Evolutionary conservation across 208 protist genomes (phyloP), one percentile per base, ranked within the genome.

Genomic region (Herpetomonas samuelpessoai): DNA sequence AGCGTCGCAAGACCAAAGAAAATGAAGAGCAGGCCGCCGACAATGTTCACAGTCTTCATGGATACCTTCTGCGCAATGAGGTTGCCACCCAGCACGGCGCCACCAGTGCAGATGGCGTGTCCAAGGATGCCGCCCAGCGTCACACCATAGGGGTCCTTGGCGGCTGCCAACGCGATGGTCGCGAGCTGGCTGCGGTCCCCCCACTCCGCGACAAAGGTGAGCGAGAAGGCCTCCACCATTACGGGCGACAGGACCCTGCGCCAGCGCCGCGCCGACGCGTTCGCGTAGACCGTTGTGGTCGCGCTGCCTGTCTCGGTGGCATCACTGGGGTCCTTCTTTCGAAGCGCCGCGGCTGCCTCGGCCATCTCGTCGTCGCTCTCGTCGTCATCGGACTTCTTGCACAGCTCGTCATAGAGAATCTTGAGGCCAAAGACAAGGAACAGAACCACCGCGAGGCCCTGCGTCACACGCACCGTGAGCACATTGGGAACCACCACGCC

Each of bases 171-270:
- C 9, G 92, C 88, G 54, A 98, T 97, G 24, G 97, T 98, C 3
- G 97, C 89, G 29, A 98, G 88, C 79, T 98, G 97, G 27, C 93
- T 98, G 7, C 97, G 90, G 64, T 98, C 97, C n/a, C 97, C 97
- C 95, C 96, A 98, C 81, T 98, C 97, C 19, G 97, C 97, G 0
- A 98, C 68, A 72, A 98, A 98, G n/a, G 95, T 98, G 21, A 98
- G 77, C 12, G 83, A 92, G 69, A 98, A 98, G 19, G 91, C 83
- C 68, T 98, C 89, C 21, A 96, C 68, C 35, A 98, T 64, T 0
- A 97, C 82, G 0, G 89, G 83, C 49, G 76, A 79, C 29, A 94
- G 60, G 39, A 83, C 44, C 18, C 54, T 63, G 19, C 72, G 74
- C 78, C 80, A 86, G 19, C 84, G 70, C 16, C 68, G 62, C 2